A percentile compares a stretch with the other conserved stretches of the same genome.
phyloP scores from a whole-genome alignment of 2,329 filamentous ascomycete species.

The Aspergillus fijiensis region DNA sequence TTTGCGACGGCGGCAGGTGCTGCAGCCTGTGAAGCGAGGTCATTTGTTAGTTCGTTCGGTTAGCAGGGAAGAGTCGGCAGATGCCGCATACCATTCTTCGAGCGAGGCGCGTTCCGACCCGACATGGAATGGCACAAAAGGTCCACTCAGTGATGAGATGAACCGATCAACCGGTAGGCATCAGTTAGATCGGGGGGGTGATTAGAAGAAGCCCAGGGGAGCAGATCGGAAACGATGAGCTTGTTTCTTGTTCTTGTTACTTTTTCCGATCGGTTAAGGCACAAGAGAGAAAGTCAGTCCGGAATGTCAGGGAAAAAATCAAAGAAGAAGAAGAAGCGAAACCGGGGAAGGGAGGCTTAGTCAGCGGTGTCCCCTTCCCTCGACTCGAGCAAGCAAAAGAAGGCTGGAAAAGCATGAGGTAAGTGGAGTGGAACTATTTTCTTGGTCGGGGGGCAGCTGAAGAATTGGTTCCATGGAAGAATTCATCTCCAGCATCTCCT shows the following conservation, averaged over 20 bases:
- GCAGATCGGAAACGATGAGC: neutral
- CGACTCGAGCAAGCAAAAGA: neutral
- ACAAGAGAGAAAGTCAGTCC: neutral
- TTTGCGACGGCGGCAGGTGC: constrained; percentile 39
- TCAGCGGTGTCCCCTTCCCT: neutral
- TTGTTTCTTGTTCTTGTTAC: neutral
- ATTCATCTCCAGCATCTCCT: neutral
- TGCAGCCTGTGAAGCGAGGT: constrained; percentile 31
- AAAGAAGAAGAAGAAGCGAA: neutral
- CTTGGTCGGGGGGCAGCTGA: neutral
- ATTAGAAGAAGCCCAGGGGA: neutral
- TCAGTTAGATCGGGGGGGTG: constrained; percentile 4
- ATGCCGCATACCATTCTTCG: constrained; percentile 36
- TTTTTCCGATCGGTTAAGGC: neutral
- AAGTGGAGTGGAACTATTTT: neutral
- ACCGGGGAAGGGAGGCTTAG: neutral
- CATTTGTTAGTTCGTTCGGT: neutral
- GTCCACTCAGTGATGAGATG: constrained; percentile 9
- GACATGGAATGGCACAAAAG: constrained; percentile 27
- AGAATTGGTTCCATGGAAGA: neutral
- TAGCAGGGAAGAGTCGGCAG: constrained; percentile 2
- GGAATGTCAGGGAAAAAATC: neutral
- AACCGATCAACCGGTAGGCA: constrained; percentile 13
- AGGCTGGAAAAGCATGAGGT: neutral
- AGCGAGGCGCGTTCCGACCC: constrained; percentile 40